These are phyloP conservation scores for Fusarium kyushuense DNA, from an alignment of 2,329 filamentous ascomycete species.

Conservation along the genomic window DNA sequence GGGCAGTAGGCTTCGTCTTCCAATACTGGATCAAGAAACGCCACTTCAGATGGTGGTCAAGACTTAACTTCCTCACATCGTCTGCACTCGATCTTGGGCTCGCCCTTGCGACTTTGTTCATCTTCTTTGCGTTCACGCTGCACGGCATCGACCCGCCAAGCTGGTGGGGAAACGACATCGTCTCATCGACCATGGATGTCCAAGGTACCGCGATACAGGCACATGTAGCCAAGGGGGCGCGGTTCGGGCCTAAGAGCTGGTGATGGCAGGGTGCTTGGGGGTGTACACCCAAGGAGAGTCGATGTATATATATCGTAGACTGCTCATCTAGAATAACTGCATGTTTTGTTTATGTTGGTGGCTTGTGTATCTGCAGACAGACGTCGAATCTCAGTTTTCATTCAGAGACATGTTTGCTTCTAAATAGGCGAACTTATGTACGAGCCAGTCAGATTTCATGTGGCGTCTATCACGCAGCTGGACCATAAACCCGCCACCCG, in stretches of 20 bases:
- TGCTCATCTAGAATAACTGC: background rate
- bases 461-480: conserved; percentile 14
- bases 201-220: conserved; percentile 69
- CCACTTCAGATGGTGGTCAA: conserved; percentile 77
- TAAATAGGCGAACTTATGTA: background rate
- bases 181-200: conserved; percentile 71
- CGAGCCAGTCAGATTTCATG: conserved; percentile 1
- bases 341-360: conserved; percentile 15
- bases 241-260: conserved; percentile 72
- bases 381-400: background rate
- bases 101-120: conserved; percentile 73
- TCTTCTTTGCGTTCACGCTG: conserved; percentile 77
- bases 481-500: conserved; percentile 21
- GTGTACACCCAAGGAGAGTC: conserved; percentile 3
- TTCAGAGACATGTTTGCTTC: conserved; percentile 10
- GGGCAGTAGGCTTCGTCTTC: conserved; percentile 76
- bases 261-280: conserved; percentile 39
- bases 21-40: conserved; percentile 74
- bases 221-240: conserved; percentile 64
- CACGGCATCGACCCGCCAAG: conserved; percentile 69
- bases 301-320: conserved; percentile 2
- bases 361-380: conserved; percentile 2
- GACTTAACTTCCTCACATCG: conserved; percentile 78
- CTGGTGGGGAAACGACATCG: conserved; percentile 77
- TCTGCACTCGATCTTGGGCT: conserved; percentile 77